Evolutionary conservation across 108 stramenopile genomes (phyloP).

Genomic region (Cylindrotheca closterium): DNA sequence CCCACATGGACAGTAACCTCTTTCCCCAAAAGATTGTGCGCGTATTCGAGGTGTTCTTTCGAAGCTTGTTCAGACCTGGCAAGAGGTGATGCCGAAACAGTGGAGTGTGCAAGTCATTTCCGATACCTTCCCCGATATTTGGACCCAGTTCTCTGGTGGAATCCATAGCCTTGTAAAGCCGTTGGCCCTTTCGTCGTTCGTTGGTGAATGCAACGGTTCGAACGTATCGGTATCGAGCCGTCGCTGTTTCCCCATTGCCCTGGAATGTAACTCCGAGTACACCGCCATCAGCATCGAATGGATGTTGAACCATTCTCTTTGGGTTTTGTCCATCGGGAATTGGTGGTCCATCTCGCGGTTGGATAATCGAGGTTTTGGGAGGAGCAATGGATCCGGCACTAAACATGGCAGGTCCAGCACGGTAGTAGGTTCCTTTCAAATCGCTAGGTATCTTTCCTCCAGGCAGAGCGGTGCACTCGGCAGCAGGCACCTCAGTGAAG

Average conservation of each 20-base stretch:
- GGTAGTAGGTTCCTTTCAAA: constrained; percentile 76
- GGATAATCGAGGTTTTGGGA: constrained; percentile 74
- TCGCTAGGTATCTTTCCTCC: constrained; percentile 61
- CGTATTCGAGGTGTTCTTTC: constrained; percentile 84
- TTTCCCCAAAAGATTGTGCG: constrained; percentile 76
- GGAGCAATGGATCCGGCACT: constrained; percentile 81
- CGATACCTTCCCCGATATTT: constrained; percentile 25
- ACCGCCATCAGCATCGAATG: constrained; percentile 83
- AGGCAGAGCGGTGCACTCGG: constrained; percentile 34
- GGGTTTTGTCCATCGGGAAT: constrained; percentile 72
- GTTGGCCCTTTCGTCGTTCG: constrained; percentile 79
- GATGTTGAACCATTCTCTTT: constrained; percentile 76
- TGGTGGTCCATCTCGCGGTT: constrained; percentile 71
- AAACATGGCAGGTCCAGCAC: constrained; percentile 85
- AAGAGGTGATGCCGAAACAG: constrained; percentile 76
- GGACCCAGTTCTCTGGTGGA: constrained; percentile 56
- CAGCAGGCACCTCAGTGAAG: constrained; percentile 61
- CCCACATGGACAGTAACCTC: constrained; percentile 71
- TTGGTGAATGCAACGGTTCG: constrained; percentile 79
- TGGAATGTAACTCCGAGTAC: constrained; percentile 74
- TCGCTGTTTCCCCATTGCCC: constrained; percentile 31
- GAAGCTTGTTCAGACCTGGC: constrained; percentile 73
- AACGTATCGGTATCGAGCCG: constrained; percentile 62
- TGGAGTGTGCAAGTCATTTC: constrained; percentile 72
- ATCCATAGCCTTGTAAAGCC: constrained; percentile 80